Evolutionary conservation across 805 yeast genomes (phyloP), one percentile per base, ranked within the genome.

Genomic region (Priceomyces fermenticarens): DNA sequence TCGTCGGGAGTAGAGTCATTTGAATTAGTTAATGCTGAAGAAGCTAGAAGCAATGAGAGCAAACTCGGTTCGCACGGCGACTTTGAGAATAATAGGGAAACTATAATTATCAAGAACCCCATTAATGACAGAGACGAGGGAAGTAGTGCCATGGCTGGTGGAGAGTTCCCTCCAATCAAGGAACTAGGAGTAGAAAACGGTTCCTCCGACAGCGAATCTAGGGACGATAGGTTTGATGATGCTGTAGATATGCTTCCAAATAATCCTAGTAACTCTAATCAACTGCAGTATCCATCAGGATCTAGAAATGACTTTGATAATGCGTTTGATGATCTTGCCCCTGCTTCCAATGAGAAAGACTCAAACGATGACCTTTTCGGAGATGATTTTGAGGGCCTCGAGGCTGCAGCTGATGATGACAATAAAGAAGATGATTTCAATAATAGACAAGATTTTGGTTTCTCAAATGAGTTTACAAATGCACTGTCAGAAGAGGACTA

Each of bases 131-230:
- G 16, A 10, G 14, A 28, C 25, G 39, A 35, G n/a, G 13, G 7
- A 16, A 9, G 4, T 16, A 7, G 16, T 4, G 12, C 35, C 6
- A 7, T 14, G 3, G 52, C 41, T 15, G 69, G 62, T 36, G 73
- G 70, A 10, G 86, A 81, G 47, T 81, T 81, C 49, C 85, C 86
- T 9, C 83, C 87, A 23, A 77, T 81, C 33, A 61, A 69, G 47
- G 83, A 82, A 48, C 55, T 79, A 26, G 75, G 78, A 16, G 77
- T 72, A 34, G 84, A 78, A 45, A 73, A 77, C 43, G 75, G 72
- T 14, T 71, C 79, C 3, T 58, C 62, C 3, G 63, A 76, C 9
- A 66, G 62, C 32, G 70, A 63, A 13, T 52, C 59, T 11, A 65
- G 61, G 15, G 70, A 65, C 15, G 64, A 67, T 36, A 46, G 50